Conservation (phyloP, 1,284 basidiomycete genomes). For the Apiotrichum siamense region DNA sequence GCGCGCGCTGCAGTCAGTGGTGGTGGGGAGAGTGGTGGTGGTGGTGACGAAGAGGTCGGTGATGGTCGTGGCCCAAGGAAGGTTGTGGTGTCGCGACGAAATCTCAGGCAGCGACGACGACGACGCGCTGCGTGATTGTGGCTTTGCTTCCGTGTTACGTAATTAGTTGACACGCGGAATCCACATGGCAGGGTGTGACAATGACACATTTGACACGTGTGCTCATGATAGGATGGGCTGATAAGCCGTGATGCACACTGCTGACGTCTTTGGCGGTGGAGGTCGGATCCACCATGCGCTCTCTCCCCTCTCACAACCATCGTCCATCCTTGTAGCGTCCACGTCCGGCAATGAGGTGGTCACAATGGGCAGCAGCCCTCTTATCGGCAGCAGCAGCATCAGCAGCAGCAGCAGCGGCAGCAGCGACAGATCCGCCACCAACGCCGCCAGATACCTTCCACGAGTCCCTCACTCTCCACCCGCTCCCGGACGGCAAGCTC, state of each 20-base stretch:
- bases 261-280: not conserved
- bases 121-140: not conserved
- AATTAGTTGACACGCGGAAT: not conserved
- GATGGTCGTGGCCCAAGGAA: slow-evolving; percentile 6
- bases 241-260: not conserved
- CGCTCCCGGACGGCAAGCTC: slow-evolving; percentile 77
- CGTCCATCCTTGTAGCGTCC: not conserved
- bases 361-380: slow-evolving; percentile 7
- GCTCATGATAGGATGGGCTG: not conserved
- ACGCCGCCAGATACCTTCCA: slow-evolving; percentile 23
- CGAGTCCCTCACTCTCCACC: slow-evolving; percentile 66
- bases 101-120: not conserved
- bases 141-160: not conserved
- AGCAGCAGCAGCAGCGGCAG: not conserved
- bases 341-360: slow-evolving; percentile 2
- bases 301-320: not conserved
- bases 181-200: no score
- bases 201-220: no score
- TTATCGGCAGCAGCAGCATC: not conserved
- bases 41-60: not conserved
- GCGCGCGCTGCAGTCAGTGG: not conserved
- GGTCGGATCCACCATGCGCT: not conserved
- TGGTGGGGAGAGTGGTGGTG: not conserved
- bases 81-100: slow-evolving; percentile 17
- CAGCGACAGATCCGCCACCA: not conserved